Evolutionary conservation across 2,329 filamentous ascomycete species (phyloP), one percentile per base, ranked within the genome.

Genomic region (Mycocentrospora acerina): DNA sequence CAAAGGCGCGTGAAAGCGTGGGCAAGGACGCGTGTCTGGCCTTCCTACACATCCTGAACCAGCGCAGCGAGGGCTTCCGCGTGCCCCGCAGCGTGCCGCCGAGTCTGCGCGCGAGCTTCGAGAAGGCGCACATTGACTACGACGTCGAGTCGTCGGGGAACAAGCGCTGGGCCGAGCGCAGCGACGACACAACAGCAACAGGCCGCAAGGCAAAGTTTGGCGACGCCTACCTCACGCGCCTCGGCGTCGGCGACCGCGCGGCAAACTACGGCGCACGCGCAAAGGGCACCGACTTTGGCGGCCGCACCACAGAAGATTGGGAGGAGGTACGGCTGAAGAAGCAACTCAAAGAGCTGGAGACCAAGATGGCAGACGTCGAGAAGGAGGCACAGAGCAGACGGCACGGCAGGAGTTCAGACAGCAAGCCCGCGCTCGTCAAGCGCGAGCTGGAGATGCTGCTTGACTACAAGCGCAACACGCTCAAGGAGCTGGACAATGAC

Each of bases 151-250:
- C 86, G 2, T 81, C 82, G 2, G 76, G 81, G 26, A 86, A 86
- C 45, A 86, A 86, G 45, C 82, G 85, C 57, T 95, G 90, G 86
- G 89, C 87, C 2, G 79, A 82, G 45, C 82, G 85, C 48, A 81
- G 84, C 32, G 87, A 90, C 61, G 88, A 94, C 35, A 80, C 80
- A 51, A 96, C 91, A 0, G 72, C 80, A 24, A 93, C 89, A 1
- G 90, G 91, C 41, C 86, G 88, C 62, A 98, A 98, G 72, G 86
- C 90, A 56, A 96, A 95, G 72, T 98, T 98, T 62, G 93, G 93
- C 51, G 93, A 98, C 67, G 88, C 95, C 49, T 98, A 97, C 70
- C 80, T 98, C 40, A 94, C 88, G 45, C 84, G 93, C 10, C 78
- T 98, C 26, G 93, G 93, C 7, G 76, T 83, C 5, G 81, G 82